A percentile compares a stretch with the other conserved stretches of the same genome.
These are phyloP conservation scores for Cadophora luteo-olivacea DNA, from an alignment of 2,329 filamentous ascomycete genomes.

Conservation along the genomic window DNA sequence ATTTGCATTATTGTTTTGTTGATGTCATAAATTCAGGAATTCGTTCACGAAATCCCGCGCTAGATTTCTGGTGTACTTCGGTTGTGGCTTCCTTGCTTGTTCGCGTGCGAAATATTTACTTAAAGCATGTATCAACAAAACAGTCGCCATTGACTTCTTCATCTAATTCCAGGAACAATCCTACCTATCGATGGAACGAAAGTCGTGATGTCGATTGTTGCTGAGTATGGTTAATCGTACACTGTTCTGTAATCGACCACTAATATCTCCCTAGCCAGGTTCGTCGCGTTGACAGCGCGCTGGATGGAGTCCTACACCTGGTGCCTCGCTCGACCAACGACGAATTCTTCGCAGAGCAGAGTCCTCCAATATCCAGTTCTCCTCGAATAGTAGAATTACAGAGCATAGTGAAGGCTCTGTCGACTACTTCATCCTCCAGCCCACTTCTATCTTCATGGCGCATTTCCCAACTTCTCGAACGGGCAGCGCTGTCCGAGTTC, in stretches of 20 bases:
- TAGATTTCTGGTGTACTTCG: background rate
- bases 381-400: slow-evolving; percentile 68
- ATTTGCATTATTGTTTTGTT: background rate
- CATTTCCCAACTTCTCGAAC: slow-evolving; percentile 67
- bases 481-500: slow-evolving; percentile 61
- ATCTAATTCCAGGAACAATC: background rate
- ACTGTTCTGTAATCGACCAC: slow-evolving; percentile 9
- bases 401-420: slow-evolving; percentile 72
- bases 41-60: background rate
- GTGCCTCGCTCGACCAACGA: slow-evolving; percentile 52
- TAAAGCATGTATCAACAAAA: slow-evolving; percentile 5
- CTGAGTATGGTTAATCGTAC: slow-evolving; percentile 48
- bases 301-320: slow-evolving; percentile 64
- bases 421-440: slow-evolving; percentile 69
- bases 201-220: slow-evolving; percentile 52
- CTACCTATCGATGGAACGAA: slow-evolving; percentile 15
- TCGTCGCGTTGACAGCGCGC: slow-evolving; percentile 67
- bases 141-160: background rate
- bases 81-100: slow-evolving; percentile 12
- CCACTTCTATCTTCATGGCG: slow-evolving; percentile 64
- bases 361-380: slow-evolving; percentile 48
- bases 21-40: background rate
- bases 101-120: slow-evolving; percentile 17
- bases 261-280: slow-evolving; percentile 52
- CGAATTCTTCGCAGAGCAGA: slow-evolving; percentile 40